Evolutionary conservation across 2,329 filamentous ascomycete genomes (phyloP).

Genomic region (Orbilia javanica): DNA sequence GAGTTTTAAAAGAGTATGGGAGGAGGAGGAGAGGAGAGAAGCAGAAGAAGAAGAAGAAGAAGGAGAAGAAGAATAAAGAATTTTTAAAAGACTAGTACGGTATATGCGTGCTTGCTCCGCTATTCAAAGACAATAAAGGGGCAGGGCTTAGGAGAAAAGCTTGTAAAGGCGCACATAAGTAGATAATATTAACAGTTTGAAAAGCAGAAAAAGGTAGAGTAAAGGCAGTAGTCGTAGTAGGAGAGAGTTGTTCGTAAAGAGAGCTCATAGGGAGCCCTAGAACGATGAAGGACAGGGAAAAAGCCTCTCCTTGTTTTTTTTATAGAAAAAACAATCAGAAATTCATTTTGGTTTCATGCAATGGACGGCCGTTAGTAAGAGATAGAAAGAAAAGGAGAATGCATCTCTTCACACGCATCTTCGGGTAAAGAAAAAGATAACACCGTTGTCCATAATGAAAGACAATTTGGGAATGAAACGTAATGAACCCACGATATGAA

Average conservation of each 20-base stretch:
- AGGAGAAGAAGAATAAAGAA: not conserved
- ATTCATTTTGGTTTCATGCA: conserved; percentile 54
- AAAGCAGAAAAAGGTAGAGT: conserved; percentile 13
- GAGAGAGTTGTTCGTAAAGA: conserved; percentile 3
- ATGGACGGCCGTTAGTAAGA: conserved; percentile 46
- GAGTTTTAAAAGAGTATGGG: conserved; percentile 11
- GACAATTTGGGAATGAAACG: conserved; percentile 41
- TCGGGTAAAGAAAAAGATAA: conserved; percentile 35
- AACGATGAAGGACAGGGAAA: conserved; percentile 21
- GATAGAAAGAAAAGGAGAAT: conserved; percentile 30
- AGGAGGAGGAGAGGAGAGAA: not conserved
- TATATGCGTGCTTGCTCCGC: conserved; percentile 43
- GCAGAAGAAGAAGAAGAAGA: not conserved
- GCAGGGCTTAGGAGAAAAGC: conserved; percentile 22
- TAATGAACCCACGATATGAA: conserved; percentile 35
- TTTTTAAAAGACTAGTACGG: conserved; percentile 1
- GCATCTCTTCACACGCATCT: conserved; percentile 52
- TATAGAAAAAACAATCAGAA: conserved; percentile 26
- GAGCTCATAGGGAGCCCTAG: conserved; percentile 2
- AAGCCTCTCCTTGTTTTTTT: conserved; percentile 26
- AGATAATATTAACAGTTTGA: conserved; percentile 53
- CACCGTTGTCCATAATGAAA: conserved; percentile 45
- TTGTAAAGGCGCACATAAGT: conserved; percentile 19
- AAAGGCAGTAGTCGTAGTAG: conserved; percentile 2
- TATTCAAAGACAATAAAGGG: conserved; percentile 31